Evolutionary conservation across 129 eudicot species (phyloP).

Genomic region (Glebionis coronaria): DNA sequence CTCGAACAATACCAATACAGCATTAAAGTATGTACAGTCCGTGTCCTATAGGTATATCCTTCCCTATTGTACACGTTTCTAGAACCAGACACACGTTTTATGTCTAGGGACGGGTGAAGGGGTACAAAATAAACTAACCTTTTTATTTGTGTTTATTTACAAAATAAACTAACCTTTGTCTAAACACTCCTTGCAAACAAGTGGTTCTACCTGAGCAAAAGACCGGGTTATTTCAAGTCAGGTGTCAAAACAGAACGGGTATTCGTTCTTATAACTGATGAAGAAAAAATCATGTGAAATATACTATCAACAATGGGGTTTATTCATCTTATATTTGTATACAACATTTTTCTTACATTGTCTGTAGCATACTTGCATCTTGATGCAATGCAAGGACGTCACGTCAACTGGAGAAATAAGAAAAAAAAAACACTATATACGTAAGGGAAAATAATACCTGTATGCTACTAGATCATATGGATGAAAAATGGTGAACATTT

Average conservation of each 20-base stretch:
- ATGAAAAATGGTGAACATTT: constrained; percentile 91
- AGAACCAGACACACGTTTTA: constrained; percentile 17
- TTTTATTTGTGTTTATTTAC: too few species aligned
- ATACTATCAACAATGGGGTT: too few species aligned
- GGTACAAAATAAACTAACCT: constrained; percentile 2
- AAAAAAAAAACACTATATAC: not conserved
- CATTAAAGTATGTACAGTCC: not conserved
- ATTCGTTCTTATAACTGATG: too few species aligned
- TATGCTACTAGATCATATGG: constrained; percentile 99
- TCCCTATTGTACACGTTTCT: constrained; percentile 26
- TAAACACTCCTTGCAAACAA: constrained; percentile 65
- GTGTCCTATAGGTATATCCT: not conserved
- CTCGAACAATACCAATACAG: too few species aligned
- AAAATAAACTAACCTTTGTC: constrained; percentile 60
- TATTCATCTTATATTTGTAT: too few species aligned
- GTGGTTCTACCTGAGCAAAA: constrained; percentile 80
- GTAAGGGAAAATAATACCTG: constrained; percentile 40
- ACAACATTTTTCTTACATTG: not conserved
- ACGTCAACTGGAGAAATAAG: not conserved
- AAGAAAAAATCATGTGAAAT: too few species aligned
- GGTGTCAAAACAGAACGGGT: constrained; percentile 11
- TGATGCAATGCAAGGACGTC: too few species aligned
- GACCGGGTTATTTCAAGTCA: constrained; percentile 14
- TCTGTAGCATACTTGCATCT: too few species aligned
- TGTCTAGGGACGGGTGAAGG: not conserved